Base-by-base conservation (phyloP, 495 filamentous ascomycete genomes). In the Amphirosellinia nigrospora region DNA sequence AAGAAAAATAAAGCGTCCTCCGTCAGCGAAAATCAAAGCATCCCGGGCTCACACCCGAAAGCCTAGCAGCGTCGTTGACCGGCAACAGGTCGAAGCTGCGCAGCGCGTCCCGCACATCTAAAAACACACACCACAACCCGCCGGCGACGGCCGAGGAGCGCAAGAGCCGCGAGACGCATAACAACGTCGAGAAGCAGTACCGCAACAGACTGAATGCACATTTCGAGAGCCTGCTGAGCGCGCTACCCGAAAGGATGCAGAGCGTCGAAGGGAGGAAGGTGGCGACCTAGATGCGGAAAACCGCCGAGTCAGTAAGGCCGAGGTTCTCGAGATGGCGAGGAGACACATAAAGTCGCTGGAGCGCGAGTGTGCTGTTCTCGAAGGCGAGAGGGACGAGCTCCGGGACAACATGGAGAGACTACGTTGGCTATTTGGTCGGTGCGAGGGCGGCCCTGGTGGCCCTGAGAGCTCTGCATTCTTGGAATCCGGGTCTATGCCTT, bases 161-260 rank as follows among this genome's bases (percentile, higher is more conserved):
- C 13, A 81, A 79, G 66, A 79, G 73, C 60, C 78, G 82, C 39
- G 77, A 80, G 67, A 81, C 81, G 11, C 83, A 84, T 56, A 84
- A 85, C 69, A 72, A 82, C 32, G 82, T 84, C 7, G 83, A 85
- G 75, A 84, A 84, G 69, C 78, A 84, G 69, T 85, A 85, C 71
- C 81, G 83, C n/a, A 82, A 80, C 69, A 62, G 82, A 23, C 79
- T 85, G 19, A 85, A 85, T 59, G 71, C 75, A 3, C 79, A 84
- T 70, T 85, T 83, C 70, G 82, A 85, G 64, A 81, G 70, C 41
- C 76, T 85, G 28, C 73, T 85, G 19, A 74, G 78, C 30, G 75
- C 77, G 0, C 78, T 85, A 1, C 83, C 83, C 0, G 78, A 82
- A n/a, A 74, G 70, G 8, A 73, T 81, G 73, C 73, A 74, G 46